Base-by-base conservation (phyloP, 345 rosid genomes). In the Rubroshorea leprosula region DNA sequence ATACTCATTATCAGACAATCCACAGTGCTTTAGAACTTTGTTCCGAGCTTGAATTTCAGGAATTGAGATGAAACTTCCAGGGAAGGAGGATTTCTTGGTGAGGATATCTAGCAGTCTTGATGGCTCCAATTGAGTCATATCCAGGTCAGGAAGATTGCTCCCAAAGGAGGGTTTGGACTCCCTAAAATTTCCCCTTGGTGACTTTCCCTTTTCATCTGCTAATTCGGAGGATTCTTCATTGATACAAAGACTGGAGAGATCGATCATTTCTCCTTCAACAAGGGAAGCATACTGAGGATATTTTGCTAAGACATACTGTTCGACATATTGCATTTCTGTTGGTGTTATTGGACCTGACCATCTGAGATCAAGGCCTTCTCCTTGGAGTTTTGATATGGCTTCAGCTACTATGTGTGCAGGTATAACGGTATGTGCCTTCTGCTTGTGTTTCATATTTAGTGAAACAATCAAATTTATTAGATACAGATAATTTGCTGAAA, bases 291-390 rank as follows among this genome's bases (percentile, higher is more conserved):
- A 85, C 53, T 82, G 80, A 22, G 92, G 92, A 56, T 85, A 85
- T 60, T 85, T 85, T 19, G 88, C 75, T n/a, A 75, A 55, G 29
- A 85, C 79, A 60, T 80, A 85, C 18, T 85, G 92, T 46, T 78
- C 73, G 16, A 85, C 88, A 43, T 76, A 82, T 27, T 68, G 75
- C 83, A 83, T 82, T 72, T 85, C 92, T 5, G 63, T 67, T 0
- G 78, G 84, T 0, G 92, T 85, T 51, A 82, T 85, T 2, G 92
- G 86, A 5, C 83, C 86, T 4, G 88, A 85, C 84, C 92, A 85
- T 60, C 92, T 69, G 19, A 85, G 76, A 72, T 75, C 87, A 25
- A 85, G 76, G 49, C 80, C 88, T 16, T 79, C 83, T 14, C 81
- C 91, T 6, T 71, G 80, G 52, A 85, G 70, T n/a, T 87, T 82